phyloP scores from a whole-genome alignment of 1,139 yeast species.

The Protomyces inouyei region DNA sequence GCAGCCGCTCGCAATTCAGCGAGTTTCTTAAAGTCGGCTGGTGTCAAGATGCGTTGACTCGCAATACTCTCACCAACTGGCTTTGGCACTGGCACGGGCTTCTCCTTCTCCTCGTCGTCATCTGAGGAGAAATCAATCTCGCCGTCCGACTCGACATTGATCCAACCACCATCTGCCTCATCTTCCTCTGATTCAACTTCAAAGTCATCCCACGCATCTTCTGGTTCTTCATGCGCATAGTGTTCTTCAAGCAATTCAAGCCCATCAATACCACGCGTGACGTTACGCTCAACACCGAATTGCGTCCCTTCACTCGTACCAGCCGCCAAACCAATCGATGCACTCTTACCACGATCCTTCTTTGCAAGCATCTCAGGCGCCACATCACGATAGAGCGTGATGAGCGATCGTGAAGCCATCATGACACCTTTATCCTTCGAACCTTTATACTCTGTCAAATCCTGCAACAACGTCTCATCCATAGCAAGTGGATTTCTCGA shows the following conservation, averaged over 20 bases:
- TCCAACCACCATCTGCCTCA: slow-evolving; percentile 53
- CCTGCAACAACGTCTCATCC: slow-evolving; percentile 79
- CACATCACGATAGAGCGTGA: slow-evolving; percentile 79
- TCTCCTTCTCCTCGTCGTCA: slow-evolving; percentile 45
- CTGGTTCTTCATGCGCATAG: slow-evolving; percentile 59
- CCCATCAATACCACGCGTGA: slow-evolving; percentile 74
- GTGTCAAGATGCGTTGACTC: slow-evolving; percentile 75
- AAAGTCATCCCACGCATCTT: slow-evolving; percentile 50
- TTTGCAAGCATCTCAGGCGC: slow-evolving; percentile 91
- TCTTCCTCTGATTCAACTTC: slow-evolving; percentile 42
- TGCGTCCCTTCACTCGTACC: slow-evolving; percentile 34
- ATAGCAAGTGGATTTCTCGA: slow-evolving; percentile 92
- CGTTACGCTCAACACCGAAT: slow-evolving; percentile 66
- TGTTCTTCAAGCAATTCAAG: slow-evolving; percentile 83
- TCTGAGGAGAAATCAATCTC: slow-evolving; percentile 44
- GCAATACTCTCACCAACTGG: slow-evolving; percentile 53
- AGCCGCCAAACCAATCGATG: slow-evolving; percentile 63
- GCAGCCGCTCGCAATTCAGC: slow-evolving; percentile 65
- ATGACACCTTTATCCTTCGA: slow-evolving; percentile 89
- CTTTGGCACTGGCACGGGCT: neutral
- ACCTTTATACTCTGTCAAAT: slow-evolving; percentile 81
- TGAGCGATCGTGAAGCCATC: slow-evolving; percentile 90
- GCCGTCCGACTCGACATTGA: slow-evolving; percentile 52
- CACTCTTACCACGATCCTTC: slow-evolving; percentile 89
- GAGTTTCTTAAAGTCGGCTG: slow-evolving; percentile 94